Evolutionary conservation across 2,329 filamentous ascomycete genomes (phyloP).

Genomic region (Fusarium incarnatum): DNA sequence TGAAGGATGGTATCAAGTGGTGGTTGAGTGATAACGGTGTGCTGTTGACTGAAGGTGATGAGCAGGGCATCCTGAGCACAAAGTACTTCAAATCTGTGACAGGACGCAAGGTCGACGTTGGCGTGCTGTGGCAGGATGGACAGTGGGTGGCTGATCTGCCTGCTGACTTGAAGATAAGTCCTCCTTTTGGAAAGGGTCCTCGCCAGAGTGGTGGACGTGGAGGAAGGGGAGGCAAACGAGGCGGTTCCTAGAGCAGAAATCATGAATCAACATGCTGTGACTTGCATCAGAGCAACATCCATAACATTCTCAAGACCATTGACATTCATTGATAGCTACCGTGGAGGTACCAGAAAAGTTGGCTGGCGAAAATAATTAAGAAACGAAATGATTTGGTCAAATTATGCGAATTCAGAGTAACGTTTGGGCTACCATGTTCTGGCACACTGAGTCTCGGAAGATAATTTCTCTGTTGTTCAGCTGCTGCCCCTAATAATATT

Average conservation of each 20-base stretch:
- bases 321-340: neutral
- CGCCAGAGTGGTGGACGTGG: constrained; percentile 56
- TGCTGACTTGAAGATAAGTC: constrained; percentile 61
- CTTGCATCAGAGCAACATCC: neutral
- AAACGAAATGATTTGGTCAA: neutral
- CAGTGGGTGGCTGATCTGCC: constrained; percentile 75
- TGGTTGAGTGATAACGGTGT: constrained; percentile 85
- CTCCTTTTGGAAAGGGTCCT: constrained; percentile 63
- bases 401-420: neutral
- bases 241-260: constrained; percentile 17
- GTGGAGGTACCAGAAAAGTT: neutral
- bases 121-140: constrained; percentile 78
- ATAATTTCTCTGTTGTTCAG: neutral
- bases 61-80: constrained; percentile 70
- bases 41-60: constrained; percentile 71
- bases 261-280: neutral
- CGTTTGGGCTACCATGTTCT: neutral
- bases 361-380: neutral
- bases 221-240: constrained; percentile 40
- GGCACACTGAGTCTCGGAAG: neutral
- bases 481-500: neutral
- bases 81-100: constrained; percentile 79
- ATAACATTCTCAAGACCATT: neutral
- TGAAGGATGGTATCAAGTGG: constrained; percentile 75
- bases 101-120: constrained; percentile 68